A percentile compares a stretch with the other conserved stretches of the same genome.
These are phyloP conservation scores for Rugonectria rugulosa DNA, from an alignment of 2,329 filamentous ascomycete genomes.

Conservation along the genomic window DNA sequence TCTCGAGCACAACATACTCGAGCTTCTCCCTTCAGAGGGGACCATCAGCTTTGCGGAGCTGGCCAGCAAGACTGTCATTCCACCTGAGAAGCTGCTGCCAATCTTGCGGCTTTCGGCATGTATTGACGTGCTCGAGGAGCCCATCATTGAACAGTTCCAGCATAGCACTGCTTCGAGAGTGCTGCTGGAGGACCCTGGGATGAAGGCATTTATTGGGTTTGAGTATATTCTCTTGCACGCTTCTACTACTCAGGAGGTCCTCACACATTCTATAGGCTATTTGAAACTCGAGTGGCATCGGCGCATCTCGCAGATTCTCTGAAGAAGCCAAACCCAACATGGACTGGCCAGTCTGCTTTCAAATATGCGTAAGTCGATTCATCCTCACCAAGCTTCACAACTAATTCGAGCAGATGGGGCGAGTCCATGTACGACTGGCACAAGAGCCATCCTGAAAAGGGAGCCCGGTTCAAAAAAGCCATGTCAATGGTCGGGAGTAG, in stretches of 20 bases:
- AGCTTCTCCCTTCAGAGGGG: slow-evolving; percentile 19
- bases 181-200: slow-evolving; percentile 16
- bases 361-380: slow-evolving; percentile 24
- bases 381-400: not conserved
- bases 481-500: slow-evolving; percentile 24
- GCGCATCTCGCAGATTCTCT: slow-evolving; percentile 29
- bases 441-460: slow-evolving; percentile 47
- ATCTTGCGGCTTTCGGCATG: slow-evolving; percentile 26
- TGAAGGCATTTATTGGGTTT: slow-evolving; percentile 29
- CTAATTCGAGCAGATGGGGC: slow-evolving; percentile 22
- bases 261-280: too few species aligned
- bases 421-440: slow-evolving; percentile 34
- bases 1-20: slow-evolving; percentile 24
- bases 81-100: slow-evolving; percentile 23
- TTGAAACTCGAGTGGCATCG: slow-evolving; percentile 30
- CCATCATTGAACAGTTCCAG: slow-evolving; percentile 9
- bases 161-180: slow-evolving; percentile 19
- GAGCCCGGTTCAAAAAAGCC: slow-evolving; percentile 38
- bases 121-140: slow-evolving; percentile 22
- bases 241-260: too few species aligned
- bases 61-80: slow-evolving; percentile 15
- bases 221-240: slow-evolving; percentile 16
- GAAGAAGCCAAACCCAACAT: slow-evolving; percentile 22
- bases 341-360: slow-evolving; percentile 31
- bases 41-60: slow-evolving; percentile 14